These are phyloP conservation scores for Epichloe sp. DNA, from an alignment of 2,329 filamentous ascomycete species.

Conservation along the genomic window DNA sequence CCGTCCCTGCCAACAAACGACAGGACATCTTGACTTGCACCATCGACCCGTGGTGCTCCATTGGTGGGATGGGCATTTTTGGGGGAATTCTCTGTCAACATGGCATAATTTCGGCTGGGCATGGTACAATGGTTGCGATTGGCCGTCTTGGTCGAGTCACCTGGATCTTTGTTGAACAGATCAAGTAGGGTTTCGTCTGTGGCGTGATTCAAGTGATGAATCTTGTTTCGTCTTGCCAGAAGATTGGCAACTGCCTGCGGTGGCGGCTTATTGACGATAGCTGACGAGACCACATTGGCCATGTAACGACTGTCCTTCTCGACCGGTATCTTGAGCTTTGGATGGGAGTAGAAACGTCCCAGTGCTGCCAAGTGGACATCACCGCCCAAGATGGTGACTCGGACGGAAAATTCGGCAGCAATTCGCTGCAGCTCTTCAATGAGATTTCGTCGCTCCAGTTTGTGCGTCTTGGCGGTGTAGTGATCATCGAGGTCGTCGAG, in stretches of 20 bases:
- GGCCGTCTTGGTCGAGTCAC: slow-evolving; percentile 59
- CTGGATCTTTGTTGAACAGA: slow-evolving; percentile 85
- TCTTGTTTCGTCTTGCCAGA: slow-evolving; percentile 78
- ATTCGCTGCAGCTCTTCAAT: slow-evolving; percentile 73
- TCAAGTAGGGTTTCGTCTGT: slow-evolving; percentile 90
- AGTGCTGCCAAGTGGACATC: slow-evolving; percentile 89
- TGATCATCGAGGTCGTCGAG: slow-evolving; percentile 91
- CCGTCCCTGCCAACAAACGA: slow-evolving; percentile 43
- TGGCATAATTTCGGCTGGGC: slow-evolving; percentile 85
- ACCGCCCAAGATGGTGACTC: slow-evolving; percentile 83
- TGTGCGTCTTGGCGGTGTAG: slow-evolving; percentile 86
- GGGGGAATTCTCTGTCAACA: slow-evolving; percentile 77
- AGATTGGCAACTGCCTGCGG: slow-evolving; percentile 81
- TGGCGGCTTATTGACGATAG: slow-evolving; percentile 90
- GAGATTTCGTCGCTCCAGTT: slow-evolving; percentile 68
- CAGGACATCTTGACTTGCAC: slow-evolving; percentile 7
- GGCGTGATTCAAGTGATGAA: slow-evolving; percentile 52
- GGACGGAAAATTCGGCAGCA: slow-evolving; percentile 73
- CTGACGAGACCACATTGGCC: slow-evolving; percentile 85
- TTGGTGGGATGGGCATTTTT: slow-evolving; percentile 23
- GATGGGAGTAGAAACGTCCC: slow-evolving; percentile 89
- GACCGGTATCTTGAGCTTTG: slow-evolving; percentile 60
- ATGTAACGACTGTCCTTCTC: slow-evolving; percentile 88
- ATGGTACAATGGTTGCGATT: slow-evolving; percentile 76
- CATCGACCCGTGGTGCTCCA: slow-evolving; percentile 12